Conservation (phyloP, 164 flowering plant genomes). For the Nymphaea colorata region DNA sequence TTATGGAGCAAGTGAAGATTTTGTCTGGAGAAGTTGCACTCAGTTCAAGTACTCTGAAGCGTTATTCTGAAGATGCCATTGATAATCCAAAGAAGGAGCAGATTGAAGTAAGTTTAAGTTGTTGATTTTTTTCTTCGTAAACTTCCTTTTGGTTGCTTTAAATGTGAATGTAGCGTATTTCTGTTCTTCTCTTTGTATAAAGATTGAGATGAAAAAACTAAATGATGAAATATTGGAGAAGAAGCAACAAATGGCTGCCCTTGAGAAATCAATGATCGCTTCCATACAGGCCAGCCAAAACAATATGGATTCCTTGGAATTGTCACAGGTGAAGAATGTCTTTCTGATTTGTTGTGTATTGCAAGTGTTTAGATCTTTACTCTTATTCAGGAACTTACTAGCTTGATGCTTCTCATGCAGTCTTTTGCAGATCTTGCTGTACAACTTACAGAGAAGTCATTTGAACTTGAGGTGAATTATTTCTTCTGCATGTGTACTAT, state of each 20-base stretch:
- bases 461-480: constrained; percentile 83
- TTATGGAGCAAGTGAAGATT: constrained; percentile 84
- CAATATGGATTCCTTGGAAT: constrained; percentile 37
- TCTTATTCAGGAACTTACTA: neutral
- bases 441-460: constrained; percentile 88
- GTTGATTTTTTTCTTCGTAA: neutral
- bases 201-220: constrained; percentile 64
- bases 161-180: constrained; percentile 1
- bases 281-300: constrained; percentile 26
- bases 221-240: constrained; percentile 62
- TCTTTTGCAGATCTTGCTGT: constrained; percentile 53
- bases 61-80: constrained; percentile 66
- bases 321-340: constrained; percentile 41
- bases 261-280: constrained; percentile 64
- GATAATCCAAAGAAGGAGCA: constrained; percentile 50
- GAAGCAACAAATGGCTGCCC: constrained; percentile 55
- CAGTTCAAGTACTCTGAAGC: constrained; percentile 68
- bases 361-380: neutral
- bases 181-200: constrained; percentile 7
- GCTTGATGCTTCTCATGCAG: constrained; percentile 27
- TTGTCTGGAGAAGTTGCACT: constrained; percentile 87
- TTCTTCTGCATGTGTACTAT: too few species aligned
- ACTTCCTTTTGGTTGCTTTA: neutral
- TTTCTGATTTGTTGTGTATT: neutral
- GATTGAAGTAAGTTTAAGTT: constrained; percentile 30